phyloP scores from a whole-genome alignment of 345 rosid species.

The Chamaenerion angustifolium region DNA sequence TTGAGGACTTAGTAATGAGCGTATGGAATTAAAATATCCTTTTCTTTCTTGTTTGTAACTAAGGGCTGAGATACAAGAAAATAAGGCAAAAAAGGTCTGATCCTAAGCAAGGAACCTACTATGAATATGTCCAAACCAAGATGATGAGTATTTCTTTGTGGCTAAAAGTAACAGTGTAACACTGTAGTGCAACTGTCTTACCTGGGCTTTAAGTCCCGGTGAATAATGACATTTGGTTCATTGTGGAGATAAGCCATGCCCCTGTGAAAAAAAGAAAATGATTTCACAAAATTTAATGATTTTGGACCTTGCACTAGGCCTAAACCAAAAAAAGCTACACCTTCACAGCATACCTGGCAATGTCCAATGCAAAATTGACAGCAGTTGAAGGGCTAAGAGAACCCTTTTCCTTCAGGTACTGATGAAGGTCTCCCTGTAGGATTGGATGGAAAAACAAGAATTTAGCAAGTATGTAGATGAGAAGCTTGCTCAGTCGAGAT shows the following conservation, averaged over 20 bases:
- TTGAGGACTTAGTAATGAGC: neutral
- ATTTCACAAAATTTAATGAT: no score
- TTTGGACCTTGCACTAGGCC: no score
- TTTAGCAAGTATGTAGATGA: neutral
- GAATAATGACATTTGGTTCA: slow-evolving; percentile 94
- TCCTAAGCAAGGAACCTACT: no score
- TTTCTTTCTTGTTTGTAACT: neutral
- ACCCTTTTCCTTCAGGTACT: slow-evolving; percentile 3
- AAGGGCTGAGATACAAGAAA: neutral
- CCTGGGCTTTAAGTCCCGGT: slow-evolving; percentile 94
- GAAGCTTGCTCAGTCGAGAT: no score
- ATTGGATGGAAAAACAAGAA: slow-evolving; percentile 4
- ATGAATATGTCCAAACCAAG: no score
- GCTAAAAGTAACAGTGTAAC: neutral
- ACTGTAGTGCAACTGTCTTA: slow-evolving; percentile 14
- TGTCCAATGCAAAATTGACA: slow-evolving; percentile 2
- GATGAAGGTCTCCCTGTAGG: slow-evolving; percentile 37
- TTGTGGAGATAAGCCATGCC: slow-evolving; percentile 98
- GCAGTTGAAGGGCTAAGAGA: slow-evolving; percentile 1
- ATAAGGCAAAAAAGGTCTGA: no score
- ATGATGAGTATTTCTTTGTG: no score
- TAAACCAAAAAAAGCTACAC: neutral
- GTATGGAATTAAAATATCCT: neutral
- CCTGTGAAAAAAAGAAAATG: slow-evolving; percentile 23
- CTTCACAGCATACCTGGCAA: neutral